phyloP scores from a whole-genome alignment of 2,329 filamentous ascomycete genomes.

The Ophiocordyceps camponoti-floridani region DNA sequence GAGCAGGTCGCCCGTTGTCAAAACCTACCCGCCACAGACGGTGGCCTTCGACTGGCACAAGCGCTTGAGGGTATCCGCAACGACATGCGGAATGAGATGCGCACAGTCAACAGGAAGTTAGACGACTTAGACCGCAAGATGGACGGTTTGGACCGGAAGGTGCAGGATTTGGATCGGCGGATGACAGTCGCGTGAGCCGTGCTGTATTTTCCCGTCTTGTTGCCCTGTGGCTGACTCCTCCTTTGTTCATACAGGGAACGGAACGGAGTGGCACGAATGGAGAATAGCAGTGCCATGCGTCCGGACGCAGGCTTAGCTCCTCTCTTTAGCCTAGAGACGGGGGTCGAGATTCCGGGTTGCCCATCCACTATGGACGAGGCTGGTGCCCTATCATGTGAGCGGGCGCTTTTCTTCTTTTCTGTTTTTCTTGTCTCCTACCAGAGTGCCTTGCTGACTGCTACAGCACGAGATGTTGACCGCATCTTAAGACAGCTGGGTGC shows the following conservation, averaged over 20 bases:
- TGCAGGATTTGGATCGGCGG: background rate
- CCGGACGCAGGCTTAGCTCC: background rate
- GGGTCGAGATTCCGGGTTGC: background rate
- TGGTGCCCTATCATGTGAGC: background rate
- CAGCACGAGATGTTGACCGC: background rate
- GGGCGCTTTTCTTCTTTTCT: background rate
- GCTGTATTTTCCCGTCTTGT: background rate
- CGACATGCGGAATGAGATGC: background rate
- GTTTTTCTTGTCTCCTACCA: background rate
- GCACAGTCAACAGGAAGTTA: background rate
- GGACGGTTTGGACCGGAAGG: background rate
- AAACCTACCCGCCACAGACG: background rate
- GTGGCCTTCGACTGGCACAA: background rate
- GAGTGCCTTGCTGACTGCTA: background rate
- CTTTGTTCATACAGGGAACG: background rate
- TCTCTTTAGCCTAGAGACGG: background rate
- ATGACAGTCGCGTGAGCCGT: background rate
- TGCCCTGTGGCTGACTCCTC: background rate
- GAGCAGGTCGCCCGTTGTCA: conserved; percentile 1
- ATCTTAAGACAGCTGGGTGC: background rate
- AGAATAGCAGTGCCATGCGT: background rate
- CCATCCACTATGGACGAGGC: background rate
- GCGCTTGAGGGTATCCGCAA: background rate
- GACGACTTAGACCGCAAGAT: background rate
- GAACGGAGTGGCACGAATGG: background rate